Evolutionary conservation across 2,329 filamentous ascomycete species (phyloP).

Genomic region (Onygenales sp.): DNA sequence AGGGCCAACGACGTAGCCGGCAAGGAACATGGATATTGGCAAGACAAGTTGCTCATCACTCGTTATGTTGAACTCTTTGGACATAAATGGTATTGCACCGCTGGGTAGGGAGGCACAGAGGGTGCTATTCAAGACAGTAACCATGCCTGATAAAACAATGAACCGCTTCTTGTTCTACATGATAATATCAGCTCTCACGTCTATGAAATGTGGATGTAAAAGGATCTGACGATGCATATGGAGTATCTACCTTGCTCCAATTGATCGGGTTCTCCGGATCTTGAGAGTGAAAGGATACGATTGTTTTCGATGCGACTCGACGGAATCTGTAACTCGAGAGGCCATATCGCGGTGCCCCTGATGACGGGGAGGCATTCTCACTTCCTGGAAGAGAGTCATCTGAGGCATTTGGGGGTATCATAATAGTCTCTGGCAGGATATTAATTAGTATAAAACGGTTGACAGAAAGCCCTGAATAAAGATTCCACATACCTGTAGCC

Average conservation of each 20-base stretch:
- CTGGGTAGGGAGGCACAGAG: slow-evolving; percentile 31
- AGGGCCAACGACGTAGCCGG: slow-evolving; percentile 35
- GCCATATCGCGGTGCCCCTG: neutral
- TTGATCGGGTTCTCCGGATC: slow-evolving; percentile 27
- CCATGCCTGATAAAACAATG: slow-evolving; percentile 24
- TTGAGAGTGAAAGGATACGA: slow-evolving; percentile 25
- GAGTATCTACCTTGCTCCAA: slow-evolving; percentile 20
- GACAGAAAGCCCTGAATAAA: neutral
- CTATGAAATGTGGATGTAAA: neutral
- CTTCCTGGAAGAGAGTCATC: neutral
- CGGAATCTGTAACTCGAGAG: slow-evolving; percentile 18
- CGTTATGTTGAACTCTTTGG: slow-evolving; percentile 24
- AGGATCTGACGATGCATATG: neutral
- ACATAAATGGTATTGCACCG: slow-evolving; percentile 29
- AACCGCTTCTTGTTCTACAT: slow-evolving; percentile 23
- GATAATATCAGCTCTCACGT: neutral
- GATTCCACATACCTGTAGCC: neutral
- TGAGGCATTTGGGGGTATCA: neutral
- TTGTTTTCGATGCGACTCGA: slow-evolving; percentile 26
- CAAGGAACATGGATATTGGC: slow-evolving; percentile 31
- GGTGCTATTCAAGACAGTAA: slow-evolving; percentile 31
- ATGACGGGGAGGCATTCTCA: neutral
- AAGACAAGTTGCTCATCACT: slow-evolving; percentile 26
- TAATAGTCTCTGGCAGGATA: neutral
- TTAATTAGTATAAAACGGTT: neutral